phyloP scores from a whole-genome alignment of 768 basidiomycete genomes.

The Clitopilus hobsonii region DNA sequence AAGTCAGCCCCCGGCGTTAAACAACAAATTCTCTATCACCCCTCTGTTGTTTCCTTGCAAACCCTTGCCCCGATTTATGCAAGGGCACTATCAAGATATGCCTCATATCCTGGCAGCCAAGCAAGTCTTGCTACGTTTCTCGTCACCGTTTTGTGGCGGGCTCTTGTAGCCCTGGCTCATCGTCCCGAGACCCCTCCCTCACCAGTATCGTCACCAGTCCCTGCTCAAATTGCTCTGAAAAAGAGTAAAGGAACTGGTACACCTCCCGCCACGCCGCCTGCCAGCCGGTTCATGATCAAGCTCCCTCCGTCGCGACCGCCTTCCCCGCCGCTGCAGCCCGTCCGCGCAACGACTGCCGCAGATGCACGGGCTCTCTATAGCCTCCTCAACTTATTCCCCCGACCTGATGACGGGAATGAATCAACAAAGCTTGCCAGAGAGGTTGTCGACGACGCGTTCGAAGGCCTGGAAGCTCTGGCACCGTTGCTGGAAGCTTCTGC shows the following conservation, averaged over 20 bases:
- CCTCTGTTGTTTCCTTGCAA: conserved; percentile 57
- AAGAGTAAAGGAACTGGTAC: conserved; percentile 39
- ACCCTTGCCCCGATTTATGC: conserved; percentile 58
- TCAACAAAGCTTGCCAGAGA: conserved; percentile 60
- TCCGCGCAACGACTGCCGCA: conserved; percentile 38
- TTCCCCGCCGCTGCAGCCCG: conserved; percentile 40
- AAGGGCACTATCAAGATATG: conserved; percentile 52
- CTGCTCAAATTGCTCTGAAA: conserved; percentile 27
- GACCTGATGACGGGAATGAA: conserved; percentile 47
- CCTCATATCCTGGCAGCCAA: conserved; percentile 49
- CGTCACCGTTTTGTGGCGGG: conserved; percentile 72
- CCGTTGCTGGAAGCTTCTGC: conserved; percentile 50
- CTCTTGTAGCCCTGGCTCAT: conserved; percentile 65
- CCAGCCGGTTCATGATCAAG: conserved; percentile 61
- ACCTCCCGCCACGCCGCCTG: conserved; percentile 52
- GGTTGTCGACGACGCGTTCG: conserved; percentile 77
- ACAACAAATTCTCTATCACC: conserved; percentile 37
- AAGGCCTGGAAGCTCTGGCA: conserved; percentile 53
- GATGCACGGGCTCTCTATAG: conserved; percentile 65
- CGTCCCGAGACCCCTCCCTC: conserved; percentile 39
- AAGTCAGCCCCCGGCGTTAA: conserved; percentile 29
- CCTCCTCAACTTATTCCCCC: conserved; percentile 55
- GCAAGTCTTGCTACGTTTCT: conserved; percentile 62
- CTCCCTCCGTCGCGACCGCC: conserved; percentile 65
- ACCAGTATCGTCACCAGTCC: conserved; percentile 34